Percentiles rank a stretch among this genome's conserved stretches.
These are phyloP conservation scores for Passiflora organensis DNA, from an alignment of 345 rosid species.

Conservation along the genomic window DNA sequence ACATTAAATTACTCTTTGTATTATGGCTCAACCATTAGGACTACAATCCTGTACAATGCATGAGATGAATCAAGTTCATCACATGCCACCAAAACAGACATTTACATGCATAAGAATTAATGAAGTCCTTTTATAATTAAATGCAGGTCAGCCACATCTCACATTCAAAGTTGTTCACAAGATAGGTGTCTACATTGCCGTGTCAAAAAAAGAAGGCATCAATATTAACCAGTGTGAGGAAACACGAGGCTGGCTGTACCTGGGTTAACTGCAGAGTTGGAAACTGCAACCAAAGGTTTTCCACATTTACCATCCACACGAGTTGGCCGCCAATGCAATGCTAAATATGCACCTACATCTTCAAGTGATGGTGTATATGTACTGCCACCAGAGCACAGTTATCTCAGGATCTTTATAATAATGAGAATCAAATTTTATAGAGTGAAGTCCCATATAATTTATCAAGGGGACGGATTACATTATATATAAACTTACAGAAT, in stretches of 20 bases:
- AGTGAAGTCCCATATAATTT: too few relatives aligned
- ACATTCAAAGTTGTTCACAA: neutral
- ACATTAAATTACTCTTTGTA: neutral
- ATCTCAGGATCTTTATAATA: neutral
- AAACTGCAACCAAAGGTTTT: slow-evolving; percentile 64
- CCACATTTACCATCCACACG: slow-evolving; percentile 88
- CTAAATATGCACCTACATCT: slow-evolving; percentile 79
- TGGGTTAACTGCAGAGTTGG: slow-evolving; percentile 70
- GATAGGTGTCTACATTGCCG: neutral
- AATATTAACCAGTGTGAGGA: neutral
- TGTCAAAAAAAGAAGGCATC: too few relatives aligned
- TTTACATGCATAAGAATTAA: neutral
- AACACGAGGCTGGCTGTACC: slow-evolving; percentile 34
- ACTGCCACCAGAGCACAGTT: slow-evolving; percentile 37
- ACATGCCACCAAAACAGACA: too few relatives aligned
- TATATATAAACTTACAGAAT: slow-evolving; percentile 54
- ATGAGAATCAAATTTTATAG: neutral
- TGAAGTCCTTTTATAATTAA: too few relatives aligned
- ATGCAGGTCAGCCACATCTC: too few relatives aligned
- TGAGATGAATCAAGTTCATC: neutral
- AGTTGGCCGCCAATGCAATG: slow-evolving; percentile 73
- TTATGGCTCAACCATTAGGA: neutral
- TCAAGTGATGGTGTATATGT: slow-evolving; percentile 74
- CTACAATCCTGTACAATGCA: neutral
- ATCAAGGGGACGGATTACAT: slow-evolving; percentile 9